Percentiles rank a stretch among this genome's conserved stretches.
These are phyloP conservation scores for Stropharia rugosoannulata DNA, from an alignment of 768 basidiomycete genomes.

Conservation along the genomic window DNA sequence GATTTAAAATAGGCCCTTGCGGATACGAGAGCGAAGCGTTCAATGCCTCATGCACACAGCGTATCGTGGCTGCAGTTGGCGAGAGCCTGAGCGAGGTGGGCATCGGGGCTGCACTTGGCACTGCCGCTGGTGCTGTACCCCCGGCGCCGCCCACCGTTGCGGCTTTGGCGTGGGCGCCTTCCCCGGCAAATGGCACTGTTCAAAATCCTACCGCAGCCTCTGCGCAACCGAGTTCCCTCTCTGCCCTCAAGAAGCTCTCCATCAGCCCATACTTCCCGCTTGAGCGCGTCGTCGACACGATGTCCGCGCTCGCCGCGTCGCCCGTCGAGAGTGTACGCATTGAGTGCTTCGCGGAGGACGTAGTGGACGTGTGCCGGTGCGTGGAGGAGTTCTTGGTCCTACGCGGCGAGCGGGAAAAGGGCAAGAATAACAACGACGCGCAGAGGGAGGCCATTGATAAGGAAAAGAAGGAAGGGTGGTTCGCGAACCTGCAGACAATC, in stretches of 20 bases:
- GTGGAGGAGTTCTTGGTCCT: slow-evolving; percentile 55
- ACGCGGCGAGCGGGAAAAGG: slow-evolving; percentile 43
- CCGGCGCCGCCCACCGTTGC: too few relatives aligned
- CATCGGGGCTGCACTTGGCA: slow-evolving; percentile 35
- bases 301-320: slow-evolving; percentile 54
- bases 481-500: slow-evolving; percentile 11
- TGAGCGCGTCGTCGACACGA: slow-evolving; percentile 58
- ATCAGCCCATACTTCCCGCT: slow-evolving; percentile 63
- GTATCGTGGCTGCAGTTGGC: slow-evolving; percentile 61
- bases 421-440: slow-evolving; percentile 50
- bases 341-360: slow-evolving; percentile 62
- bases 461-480: slow-evolving; percentile 17
- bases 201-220: too few relatives aligned
- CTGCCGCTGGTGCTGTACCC: background rate
- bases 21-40: slow-evolving; percentile 50
- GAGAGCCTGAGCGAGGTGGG: slow-evolving; percentile 53
- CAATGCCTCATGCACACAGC: slow-evolving; percentile 55
- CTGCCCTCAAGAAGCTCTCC: slow-evolving; percentile 51
- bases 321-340: slow-evolving; percentile 59
- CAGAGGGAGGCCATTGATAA: slow-evolving; percentile 37
- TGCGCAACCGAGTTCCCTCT: slow-evolving; percentile 34
- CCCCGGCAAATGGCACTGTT: too few relatives aligned
- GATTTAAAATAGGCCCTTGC: slow-evolving; percentile 23
- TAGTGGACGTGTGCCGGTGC: slow-evolving; percentile 57
- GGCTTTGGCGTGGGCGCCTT: too few relatives aligned